Base-by-base conservation (phyloP, 1,139 yeast genomes). In the Taphrina pruni region DNA sequence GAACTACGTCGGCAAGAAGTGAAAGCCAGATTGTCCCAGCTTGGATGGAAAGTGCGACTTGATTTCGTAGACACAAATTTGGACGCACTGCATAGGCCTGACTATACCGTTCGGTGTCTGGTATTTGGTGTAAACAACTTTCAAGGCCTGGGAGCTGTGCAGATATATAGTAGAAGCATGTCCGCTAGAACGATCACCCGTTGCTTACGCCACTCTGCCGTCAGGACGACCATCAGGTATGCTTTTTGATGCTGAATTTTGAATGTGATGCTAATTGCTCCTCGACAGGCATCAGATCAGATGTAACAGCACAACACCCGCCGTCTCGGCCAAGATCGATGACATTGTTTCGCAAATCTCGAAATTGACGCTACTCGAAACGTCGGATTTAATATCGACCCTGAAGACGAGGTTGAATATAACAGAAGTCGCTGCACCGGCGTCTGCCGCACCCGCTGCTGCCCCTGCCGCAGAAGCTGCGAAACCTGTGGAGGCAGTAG, bases 261-360 rank as follows among this genome's bases (percentile, higher is more conserved):
- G 45, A 7, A 32, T 35, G 11, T 17, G 21, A 14, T 35, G 41
- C 58, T 54, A 12, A 38, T 36, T 17, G 7, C 6, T 20, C 11
- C 43, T 36, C 36, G 45, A 1, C 4, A 56, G 62, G 35, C 39
- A 32, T 58, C 62, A 58, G 32, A n/a, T 45, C 43, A 58, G 62
- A 35, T 46, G 41, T 32, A 58, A 58, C 45, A 58, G 62, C 35
- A 58, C 62, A 14, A 14, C 62, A 11, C 43, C 58, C 14, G 58
- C 58, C 11, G 32, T 56, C n/a, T 60, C 65, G 26, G 95, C 98
- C 73, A 93, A 94, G 81, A 93, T 94, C 79, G 77, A 88, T 60
- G 81, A 87, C 72, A 93, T 94, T 76, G 99, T 95, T 71, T 95
- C 91, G 76, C 90, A 90, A 77, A 94, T 94, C 78, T 88, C 97